These are phyloP conservation scores for Pseudotulostoma volvatum DNA, from an alignment of 495 filamentous ascomycete genomes.

Conservation along the genomic window DNA sequence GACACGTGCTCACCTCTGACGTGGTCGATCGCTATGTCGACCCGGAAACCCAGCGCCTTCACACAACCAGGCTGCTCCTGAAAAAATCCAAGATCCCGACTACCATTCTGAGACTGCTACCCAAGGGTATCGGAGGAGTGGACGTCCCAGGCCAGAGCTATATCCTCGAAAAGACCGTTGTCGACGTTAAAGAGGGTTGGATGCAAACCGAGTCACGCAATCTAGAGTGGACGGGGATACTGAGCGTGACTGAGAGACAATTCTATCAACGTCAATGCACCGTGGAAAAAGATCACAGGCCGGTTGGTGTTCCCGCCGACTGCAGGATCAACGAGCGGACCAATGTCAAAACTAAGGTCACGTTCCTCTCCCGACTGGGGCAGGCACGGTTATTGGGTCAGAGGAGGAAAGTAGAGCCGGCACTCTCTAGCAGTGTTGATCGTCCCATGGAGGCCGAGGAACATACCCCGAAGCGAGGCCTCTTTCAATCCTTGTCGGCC, in stretches of 20 bases:
- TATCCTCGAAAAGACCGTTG: slow-evolving; percentile 79
- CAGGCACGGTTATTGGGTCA: slow-evolving; percentile 50
- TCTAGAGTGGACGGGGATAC: slow-evolving; percentile 77
- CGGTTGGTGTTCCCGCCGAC: slow-evolving; percentile 16
- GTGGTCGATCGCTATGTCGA: slow-evolving; percentile 81
- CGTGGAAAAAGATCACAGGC: slow-evolving; percentile 7
- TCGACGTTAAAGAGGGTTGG: slow-evolving; percentile 81
- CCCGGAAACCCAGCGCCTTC: slow-evolving; percentile 57
- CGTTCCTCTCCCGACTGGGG: slow-evolving; percentile 65
- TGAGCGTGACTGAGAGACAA: slow-evolving; percentile 86
- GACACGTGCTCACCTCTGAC: slow-evolving; percentile 90
- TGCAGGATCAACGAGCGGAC: slow-evolving; percentile 43
- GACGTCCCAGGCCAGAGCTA: slow-evolving; percentile 63
- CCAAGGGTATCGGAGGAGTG: slow-evolving; percentile 54
- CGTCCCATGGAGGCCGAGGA: slow-evolving; percentile 22
- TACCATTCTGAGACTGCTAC: slow-evolving; percentile 65
- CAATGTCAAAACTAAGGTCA: slow-evolving; percentile 68
- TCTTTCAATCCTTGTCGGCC: slow-evolving; percentile 60
- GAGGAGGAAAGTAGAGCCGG: slow-evolving; percentile 21
- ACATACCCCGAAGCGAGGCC: slow-evolving; percentile 39
- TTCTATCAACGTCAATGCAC: slow-evolving; percentile 39
- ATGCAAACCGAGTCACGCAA: slow-evolving; percentile 73
- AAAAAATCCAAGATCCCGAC: slow-evolving; percentile 85
- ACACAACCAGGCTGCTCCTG: slow-evolving; percentile 79
- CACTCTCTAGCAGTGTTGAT: slow-evolving; percentile 4